A percentile compares a stretch with the other conserved stretches of the same genome.
Evolutionary conservation across 306 rosid genomes (phyloP).

Genomic region (Quercus robur): DNA sequence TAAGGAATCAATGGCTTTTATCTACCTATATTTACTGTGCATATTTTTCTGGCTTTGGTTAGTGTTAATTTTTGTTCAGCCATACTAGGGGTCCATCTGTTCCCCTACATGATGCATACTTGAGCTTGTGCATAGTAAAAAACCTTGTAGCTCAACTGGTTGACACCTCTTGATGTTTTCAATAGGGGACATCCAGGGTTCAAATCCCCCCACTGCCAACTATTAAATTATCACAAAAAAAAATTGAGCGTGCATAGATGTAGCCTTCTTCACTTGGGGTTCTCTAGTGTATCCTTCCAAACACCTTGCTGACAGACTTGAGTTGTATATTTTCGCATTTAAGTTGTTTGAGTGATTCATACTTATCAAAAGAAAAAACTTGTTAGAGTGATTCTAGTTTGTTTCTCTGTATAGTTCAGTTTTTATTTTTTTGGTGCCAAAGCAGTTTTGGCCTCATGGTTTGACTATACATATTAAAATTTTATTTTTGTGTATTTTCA

Average conservation of each 20-base stretch:
- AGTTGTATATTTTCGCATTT: background rate
- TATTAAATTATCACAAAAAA: no score
- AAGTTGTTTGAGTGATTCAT: background rate
- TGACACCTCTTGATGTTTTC: no score
- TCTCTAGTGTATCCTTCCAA: background rate
- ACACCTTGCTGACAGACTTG: background rate
- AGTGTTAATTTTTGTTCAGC: background rate
- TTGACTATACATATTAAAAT: background rate
- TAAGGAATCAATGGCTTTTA: background rate
- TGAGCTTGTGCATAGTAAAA: background rate
- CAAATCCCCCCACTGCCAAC: no score
- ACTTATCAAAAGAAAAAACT: no score
- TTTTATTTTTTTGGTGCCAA: background rate
- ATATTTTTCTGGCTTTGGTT: background rate
- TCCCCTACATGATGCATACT: background rate
- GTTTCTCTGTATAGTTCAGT: background rate
- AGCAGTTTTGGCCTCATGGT: background rate
- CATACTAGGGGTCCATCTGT: background rate
- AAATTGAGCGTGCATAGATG: background rate
- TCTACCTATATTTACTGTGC: background rate
- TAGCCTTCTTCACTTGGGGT: background rate
- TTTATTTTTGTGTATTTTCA: conserved; percentile 8
- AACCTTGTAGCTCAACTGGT: no score
- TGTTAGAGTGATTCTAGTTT: background rate
- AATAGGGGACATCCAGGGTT: no score